Evolutionary conservation across 257 asterid species (phyloP).

Genomic region (Fraxinus pennsylvanica): DNA sequence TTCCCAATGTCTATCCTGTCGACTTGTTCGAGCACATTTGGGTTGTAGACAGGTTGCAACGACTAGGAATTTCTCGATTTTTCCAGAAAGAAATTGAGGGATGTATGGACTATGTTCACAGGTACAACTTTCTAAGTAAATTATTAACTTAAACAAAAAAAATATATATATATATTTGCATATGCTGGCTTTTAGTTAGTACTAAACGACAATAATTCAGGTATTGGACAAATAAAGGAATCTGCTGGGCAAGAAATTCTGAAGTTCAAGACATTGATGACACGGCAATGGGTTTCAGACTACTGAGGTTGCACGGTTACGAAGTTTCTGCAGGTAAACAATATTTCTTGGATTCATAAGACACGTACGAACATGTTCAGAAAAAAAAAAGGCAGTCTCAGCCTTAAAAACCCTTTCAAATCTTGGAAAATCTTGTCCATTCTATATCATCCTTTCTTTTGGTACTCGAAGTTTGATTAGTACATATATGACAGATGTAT

Average conservation of each 20-base stretch:
- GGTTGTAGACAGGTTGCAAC: conserved; percentile 71
- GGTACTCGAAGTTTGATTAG: too few species aligned
- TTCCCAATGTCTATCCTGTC: conserved; percentile 90
- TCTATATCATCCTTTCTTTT: too few species aligned
- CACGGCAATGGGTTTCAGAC: conserved; percentile 94
- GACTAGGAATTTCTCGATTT: conserved; percentile 78
- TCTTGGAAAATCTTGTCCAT: too few species aligned
- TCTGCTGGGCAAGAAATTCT: conserved; percentile 88
- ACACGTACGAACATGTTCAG: not conserved
- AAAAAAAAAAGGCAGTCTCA: not conserved
- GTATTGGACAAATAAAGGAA: conserved; percentile 75
- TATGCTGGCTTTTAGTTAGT: not conserved
- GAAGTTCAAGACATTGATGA: conserved; percentile 78
- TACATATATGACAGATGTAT: conserved; percentile 51
- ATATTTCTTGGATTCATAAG: not conserved
- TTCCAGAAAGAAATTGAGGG: conserved; percentile 57
- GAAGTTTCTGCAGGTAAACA: conserved; percentile 65
- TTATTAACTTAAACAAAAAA: too few species aligned
- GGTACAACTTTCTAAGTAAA: conserved; percentile 36
- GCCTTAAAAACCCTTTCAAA: not conserved
- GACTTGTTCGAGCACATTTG: conserved; percentile 89
- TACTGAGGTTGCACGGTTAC: conserved; percentile 81
- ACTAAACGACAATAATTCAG: conserved; percentile 32
- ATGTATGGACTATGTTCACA: conserved; percentile 57
- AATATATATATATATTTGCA: not conserved